phyloP scores from a whole-genome alignment of 805 yeast species.

The Yamadazyma sp. region DNA sequence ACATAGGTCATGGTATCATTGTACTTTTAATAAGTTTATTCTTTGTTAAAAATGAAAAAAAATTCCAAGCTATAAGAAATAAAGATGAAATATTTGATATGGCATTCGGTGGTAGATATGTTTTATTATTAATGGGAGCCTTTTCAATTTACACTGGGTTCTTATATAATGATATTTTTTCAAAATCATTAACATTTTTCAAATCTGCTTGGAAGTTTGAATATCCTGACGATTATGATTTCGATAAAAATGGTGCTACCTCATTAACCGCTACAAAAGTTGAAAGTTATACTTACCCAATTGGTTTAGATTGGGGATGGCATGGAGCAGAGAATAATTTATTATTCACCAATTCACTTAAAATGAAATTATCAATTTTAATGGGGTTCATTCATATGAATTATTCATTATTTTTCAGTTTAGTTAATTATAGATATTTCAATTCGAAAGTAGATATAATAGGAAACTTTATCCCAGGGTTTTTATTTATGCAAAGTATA shows the following conservation, averaged over 20 bases:
- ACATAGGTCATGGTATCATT: constrained; percentile 73
- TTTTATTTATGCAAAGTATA: constrained; percentile 71
- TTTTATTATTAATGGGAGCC: constrained; percentile 64
- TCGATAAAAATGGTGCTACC: constrained; percentile 27
- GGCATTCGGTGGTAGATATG: constrained; percentile 72
- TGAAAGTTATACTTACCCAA: constrained; percentile 47
- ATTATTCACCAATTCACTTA: constrained; percentile 68
- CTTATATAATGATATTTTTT: constrained; percentile 68
- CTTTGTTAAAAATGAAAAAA: constrained; percentile 54
- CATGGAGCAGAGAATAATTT: constrained; percentile 76
- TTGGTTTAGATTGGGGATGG: constrained; percentile 74
- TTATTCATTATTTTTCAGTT: constrained; percentile 65
- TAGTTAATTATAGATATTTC: constrained; percentile 59
- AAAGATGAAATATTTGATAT: constrained; percentile 75
- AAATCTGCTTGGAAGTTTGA: constrained; percentile 69
- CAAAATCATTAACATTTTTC: constrained; percentile 66
- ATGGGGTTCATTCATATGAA: constrained; percentile 78
- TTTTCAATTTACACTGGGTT: constrained; percentile 76
- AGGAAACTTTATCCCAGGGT: constrained; percentile 73
- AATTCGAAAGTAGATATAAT: constrained; percentile 60
- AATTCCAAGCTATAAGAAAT: constrained; percentile 49
- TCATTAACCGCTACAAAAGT: constrained; percentile 44
- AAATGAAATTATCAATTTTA: constrained; percentile 71
- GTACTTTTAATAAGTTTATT: constrained; percentile 53
- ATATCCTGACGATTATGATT: constrained; percentile 45